Evolutionary conservation across 2,329 filamentous ascomycete genomes (phyloP), one percentile per base, ranked within the genome.

Genomic region (Fusarium dimerum): DNA sequence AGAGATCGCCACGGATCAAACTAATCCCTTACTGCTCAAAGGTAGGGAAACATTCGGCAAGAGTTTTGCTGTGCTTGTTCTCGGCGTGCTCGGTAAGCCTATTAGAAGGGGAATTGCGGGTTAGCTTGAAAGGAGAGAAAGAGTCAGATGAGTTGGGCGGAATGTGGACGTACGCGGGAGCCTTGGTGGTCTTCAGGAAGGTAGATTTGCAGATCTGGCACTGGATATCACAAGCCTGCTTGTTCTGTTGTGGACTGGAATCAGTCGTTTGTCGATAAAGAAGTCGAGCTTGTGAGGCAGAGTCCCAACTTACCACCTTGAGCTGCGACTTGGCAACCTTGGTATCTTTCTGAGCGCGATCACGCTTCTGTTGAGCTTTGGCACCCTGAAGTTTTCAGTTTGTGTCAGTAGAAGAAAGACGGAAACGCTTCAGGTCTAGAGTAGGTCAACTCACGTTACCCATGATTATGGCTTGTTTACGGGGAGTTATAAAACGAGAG

Each of bases 191-290:
- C 78, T 87, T 87, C 63, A 92, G 81, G 76, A 92, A 92, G 30
- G 87, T 89, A 63, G 87, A 82, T 74, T 86, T 88, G 87, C 89
- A 92, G 66, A 85, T 78, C 61, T 82, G 76, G 80, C 89, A 92
- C 73, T 90, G 86, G 72, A 92, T 89, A 67, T 82, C 86, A 78
- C 85, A 88, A 54, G 89, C 88, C 62, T 86, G 78, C 63, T 82
- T 78, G 76, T 92, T 92, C 86, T 89, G 61, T 54, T 38, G 41
- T 36, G 16, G 18, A 26, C 9, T n/a, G 36, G 20, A 17, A 51
- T 66, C 42, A 68, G 60, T 10, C 32, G 9, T 12, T 43, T 47
- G 18, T 13, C n/a, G 15, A 50, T 3, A 38, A n/a, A 36, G 5
- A 16, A 40, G 15, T 16, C 13, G 30, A 13, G 26, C n/a, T 10